Conservation (phyloP, 2,329 filamentous ascomycete genomes). For the Aquanectria penicillioides region DNA sequence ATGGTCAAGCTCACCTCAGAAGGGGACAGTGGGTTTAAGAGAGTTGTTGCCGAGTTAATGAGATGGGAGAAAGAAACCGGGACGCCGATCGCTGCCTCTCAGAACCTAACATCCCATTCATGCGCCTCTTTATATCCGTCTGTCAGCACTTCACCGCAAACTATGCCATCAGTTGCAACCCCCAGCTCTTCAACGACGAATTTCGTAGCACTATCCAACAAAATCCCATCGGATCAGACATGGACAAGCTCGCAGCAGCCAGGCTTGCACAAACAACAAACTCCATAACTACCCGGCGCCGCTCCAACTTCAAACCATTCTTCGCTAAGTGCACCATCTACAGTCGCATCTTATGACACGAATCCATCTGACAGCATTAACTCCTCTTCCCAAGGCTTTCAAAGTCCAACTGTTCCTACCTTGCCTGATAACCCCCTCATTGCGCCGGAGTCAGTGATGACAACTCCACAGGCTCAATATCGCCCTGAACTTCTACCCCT, state of each 20-base stretch:
- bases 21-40: conserved; percentile 44
- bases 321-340: neutral
- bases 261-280: neutral
- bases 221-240: neutral
- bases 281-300: neutral
- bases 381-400: neutral
- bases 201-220: neutral
- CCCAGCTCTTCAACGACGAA: neutral
- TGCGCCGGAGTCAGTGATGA: neutral
- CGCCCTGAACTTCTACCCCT: neutral
- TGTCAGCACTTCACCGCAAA: neutral
- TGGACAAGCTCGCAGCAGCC: neutral
- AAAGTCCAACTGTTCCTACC: neutral
- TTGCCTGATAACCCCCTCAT: neutral
- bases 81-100: neutral
- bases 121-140: neutral
- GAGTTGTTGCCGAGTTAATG: conserved; percentile 33
- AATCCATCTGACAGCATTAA: neutral
- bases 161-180: neutral
- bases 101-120: neutral
- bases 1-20: conserved; percentile 46
- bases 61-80: conserved; percentile 14
- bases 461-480: neutral
- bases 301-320: neutral
- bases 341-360: neutral